Conservation (phyloP, 2,329 filamentous ascomycete genomes). For the Aspergillus sp. region DNA sequence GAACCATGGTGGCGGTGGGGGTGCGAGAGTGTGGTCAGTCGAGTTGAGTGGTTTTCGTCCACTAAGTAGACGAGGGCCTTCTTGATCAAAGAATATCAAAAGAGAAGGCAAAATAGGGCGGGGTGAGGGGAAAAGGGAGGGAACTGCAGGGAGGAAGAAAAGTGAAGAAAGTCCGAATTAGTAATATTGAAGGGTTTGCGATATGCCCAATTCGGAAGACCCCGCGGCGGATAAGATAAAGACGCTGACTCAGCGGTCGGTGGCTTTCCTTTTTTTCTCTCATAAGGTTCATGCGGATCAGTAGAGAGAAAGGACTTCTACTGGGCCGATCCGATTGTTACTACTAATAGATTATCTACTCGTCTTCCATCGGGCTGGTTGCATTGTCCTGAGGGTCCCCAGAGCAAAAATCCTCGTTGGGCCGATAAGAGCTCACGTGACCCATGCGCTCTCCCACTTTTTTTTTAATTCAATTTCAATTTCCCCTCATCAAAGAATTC, state of each 20-base stretch:
- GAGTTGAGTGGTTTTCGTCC: not conserved
- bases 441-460: slow-evolving; percentile 23
- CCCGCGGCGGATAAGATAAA: slow-evolving; percentile 27
- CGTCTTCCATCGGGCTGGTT: not conserved
- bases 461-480: slow-evolving; percentile 14
- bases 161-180: slow-evolving; percentile 12
- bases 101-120: slow-evolving; percentile 15
- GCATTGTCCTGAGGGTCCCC: not conserved
- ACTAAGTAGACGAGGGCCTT: not conserved
- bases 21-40: slow-evolving; percentile 2
- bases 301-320: too few relatives aligned
- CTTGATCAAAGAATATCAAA: not conserved
- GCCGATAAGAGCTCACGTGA: slow-evolving; percentile 33
- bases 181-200: slow-evolving; percentile 16
- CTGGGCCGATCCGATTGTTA: too few relatives aligned
- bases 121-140: not conserved
- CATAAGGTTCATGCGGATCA: too few relatives aligned
- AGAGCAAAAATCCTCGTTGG: not conserved
- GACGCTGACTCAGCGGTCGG: slow-evolving; percentile 26
- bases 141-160: slow-evolving; percentile 1
- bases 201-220: slow-evolving; percentile 11
- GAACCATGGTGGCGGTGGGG: slow-evolving; percentile 56
- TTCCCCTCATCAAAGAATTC: not conserved
- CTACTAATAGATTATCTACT: too few relatives aligned
- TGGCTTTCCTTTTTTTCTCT: not conserved